Conservation (phyloP, 2,329 filamentous ascomycete genomes). For the Nigrospora osmanthi region DNA sequence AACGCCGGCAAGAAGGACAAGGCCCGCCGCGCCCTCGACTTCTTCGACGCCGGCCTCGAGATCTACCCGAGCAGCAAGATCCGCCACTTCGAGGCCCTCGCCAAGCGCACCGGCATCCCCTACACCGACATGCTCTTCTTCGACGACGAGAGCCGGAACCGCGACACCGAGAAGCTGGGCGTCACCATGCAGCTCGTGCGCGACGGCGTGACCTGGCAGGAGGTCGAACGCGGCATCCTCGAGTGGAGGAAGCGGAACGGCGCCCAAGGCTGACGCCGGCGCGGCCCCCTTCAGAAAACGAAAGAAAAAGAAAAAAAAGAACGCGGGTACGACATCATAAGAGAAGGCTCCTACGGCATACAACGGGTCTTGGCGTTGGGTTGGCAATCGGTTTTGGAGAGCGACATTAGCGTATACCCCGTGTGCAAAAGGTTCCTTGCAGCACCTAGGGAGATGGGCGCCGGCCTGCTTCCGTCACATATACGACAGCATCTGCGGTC, state of each 20-base stretch:
- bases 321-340: background rate
- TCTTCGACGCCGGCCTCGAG: conserved; percentile 54
- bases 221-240: conserved; percentile 71
- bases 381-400: too few species aligned
- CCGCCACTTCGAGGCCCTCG: conserved; percentile 72
- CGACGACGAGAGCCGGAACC: conserved; percentile 82
- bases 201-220: conserved; percentile 68
- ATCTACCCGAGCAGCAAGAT: conserved; percentile 76
- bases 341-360: too few species aligned
- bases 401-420: too few species aligned
- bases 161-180: conserved; percentile 70
- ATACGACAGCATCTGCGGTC: too few species aligned
- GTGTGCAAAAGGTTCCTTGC: too few species aligned
- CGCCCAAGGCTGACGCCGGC: background rate
- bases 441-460: too few species aligned
- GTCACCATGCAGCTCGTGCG: conserved; percentile 78
- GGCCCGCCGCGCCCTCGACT: conserved; percentile 42
- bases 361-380: too few species aligned
- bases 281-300: too few species aligned
- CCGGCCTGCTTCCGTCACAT: too few species aligned
- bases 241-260: conserved; percentile 69
- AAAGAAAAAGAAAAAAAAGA: background rate
- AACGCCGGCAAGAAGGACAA: conserved; percentile 18
- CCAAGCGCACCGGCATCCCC: conserved; percentile 59
- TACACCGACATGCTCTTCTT: conserved; percentile 93